Conservation (phyloP, 257 asterid species). For the Ilex asprella region DNA sequence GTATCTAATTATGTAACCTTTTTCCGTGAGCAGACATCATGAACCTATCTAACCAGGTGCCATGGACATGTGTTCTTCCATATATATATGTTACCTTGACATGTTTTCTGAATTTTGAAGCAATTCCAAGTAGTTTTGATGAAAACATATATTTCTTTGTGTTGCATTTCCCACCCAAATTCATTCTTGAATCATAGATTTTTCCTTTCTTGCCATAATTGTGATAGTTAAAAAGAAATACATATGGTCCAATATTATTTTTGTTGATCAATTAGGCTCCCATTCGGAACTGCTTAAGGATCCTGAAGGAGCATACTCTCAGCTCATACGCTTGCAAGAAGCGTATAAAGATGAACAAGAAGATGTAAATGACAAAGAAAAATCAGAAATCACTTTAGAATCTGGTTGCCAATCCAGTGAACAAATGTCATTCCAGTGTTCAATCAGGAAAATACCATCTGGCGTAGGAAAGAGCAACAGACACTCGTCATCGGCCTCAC, state of each 20-base stretch:
- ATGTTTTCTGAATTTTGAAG: too few species aligned
- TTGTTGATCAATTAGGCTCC: slow-evolving; percentile 20
- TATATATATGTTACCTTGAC: too few species aligned
- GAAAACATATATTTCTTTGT: too few species aligned
- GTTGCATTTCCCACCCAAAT: too few species aligned
- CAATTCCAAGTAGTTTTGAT: too few species aligned
- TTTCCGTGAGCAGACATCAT: too few species aligned
- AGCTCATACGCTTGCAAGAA: slow-evolving; percentile 37
- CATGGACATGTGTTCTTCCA: too few species aligned
- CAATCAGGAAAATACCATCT: neutral
- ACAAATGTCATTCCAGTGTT: neutral
- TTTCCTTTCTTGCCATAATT: too few species aligned
- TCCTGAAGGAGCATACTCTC: slow-evolving; percentile 42
- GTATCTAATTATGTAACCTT: slow-evolving; percentile 14
- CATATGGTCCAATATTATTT: neutral
- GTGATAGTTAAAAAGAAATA: too few species aligned
- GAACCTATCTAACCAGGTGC: too few species aligned
- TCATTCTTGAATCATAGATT: too few species aligned
- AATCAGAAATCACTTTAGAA: neutral
- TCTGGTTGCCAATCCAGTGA: neutral
- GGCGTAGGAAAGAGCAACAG: neutral
- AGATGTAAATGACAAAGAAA: neutral
- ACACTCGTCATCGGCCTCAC: neutral
- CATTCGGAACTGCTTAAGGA: slow-evolving; percentile 38
- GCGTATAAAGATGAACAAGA: slow-evolving; percentile 7